Base-by-base conservation (phyloP, 2,329 filamentous ascomycete species). In the Colletotrichum liriopes region DNA sequence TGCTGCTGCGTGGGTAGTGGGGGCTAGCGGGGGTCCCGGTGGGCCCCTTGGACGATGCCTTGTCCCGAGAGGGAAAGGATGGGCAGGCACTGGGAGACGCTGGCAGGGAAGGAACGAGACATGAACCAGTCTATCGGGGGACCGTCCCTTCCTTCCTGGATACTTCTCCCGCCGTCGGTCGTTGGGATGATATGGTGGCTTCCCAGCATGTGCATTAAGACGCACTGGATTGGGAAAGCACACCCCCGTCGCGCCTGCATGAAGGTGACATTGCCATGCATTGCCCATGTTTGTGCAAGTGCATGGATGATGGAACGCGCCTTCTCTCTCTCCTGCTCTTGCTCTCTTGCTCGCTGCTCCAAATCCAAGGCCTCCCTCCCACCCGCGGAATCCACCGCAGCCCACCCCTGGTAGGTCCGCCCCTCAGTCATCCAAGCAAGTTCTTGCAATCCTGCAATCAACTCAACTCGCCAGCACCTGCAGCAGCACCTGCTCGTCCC, bases 41-140 rank as follows among this genome's bases (percentile, higher is more conserved):
- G 70, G 70, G 11, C 5, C 26, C 3, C 11, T 56, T 8, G 32
- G 32, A 8, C 32, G 26, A 55, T 23, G 55, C 54, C 47, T 60
- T 49, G 14, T 6, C 29, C 39, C 0, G 16, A 55, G 52, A 6
- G 11, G 65, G 65, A 35, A 72, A 64, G 20, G 65, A 69, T 72
- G 23, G 52, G 39, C 65, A 72, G 69, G 54, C 39, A 69, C 65
- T 52, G 45, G 29, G 20, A n/a, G 20, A 20, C 3, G 2, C 6
- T 5, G 11, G n/a, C 45, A 59, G 29, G 54, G 65, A 69, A 59
- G 16, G 12, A 49, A 47, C 65, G 47, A 69, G 59, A 59, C 59
- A 60, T 54, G 39, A 72, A 69, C 69, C 69, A 41, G 65, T 60
- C 69, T 54, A 59, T 68, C 59, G 65, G 65, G 32, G 68, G 68